phyloP scores from a whole-genome alignment of 164 flowering plant genomes.

The Piper longum region DNA sequence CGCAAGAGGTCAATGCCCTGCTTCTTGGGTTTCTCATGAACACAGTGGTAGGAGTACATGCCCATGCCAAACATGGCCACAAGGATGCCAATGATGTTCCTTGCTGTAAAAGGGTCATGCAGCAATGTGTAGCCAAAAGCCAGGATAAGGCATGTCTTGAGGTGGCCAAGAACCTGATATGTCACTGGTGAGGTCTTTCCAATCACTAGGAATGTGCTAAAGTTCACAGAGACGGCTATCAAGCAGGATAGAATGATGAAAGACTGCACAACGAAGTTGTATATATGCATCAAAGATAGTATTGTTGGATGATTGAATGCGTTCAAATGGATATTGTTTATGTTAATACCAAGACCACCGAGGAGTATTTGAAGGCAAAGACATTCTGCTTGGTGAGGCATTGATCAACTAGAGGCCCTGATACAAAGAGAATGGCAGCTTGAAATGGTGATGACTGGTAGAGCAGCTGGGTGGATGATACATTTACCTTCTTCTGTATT shows the following conservation, averaged over 20 bases:
- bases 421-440: conserved; percentile 85
- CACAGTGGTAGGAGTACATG: conserved; percentile 73
- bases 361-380: conserved; percentile 64
- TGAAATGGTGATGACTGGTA: conserved; percentile 98
- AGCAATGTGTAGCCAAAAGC: conserved; percentile 76
- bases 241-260: conserved; percentile 76
- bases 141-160: conserved; percentile 88
- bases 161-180: conserved; percentile 94
- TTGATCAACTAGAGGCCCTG: conserved; percentile 87
- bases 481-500: conserved; percentile 84
- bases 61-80: conserved; percentile 83
- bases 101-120: conserved; percentile 80
- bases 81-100: conserved; percentile 73
- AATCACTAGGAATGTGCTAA: conserved; percentile 87
- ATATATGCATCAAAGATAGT: neutral
- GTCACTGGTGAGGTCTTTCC: conserved; percentile 98
- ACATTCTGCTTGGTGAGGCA: conserved; percentile 77
- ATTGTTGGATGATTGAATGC: neutral
- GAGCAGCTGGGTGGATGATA: conserved; percentile 81
- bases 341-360: conserved; percentile 59
- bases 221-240: conserved; percentile 84
- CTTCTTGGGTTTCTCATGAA: conserved; percentile 57
- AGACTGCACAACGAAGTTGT: conserved; percentile 29
- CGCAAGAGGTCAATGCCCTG: conserved; percentile 22
- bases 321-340: neutral